These are phyloP conservation scores for Nematodospora anomalae DNA, from an alignment of 1,139 yeast genomes.

Conservation along the genomic window DNA sequence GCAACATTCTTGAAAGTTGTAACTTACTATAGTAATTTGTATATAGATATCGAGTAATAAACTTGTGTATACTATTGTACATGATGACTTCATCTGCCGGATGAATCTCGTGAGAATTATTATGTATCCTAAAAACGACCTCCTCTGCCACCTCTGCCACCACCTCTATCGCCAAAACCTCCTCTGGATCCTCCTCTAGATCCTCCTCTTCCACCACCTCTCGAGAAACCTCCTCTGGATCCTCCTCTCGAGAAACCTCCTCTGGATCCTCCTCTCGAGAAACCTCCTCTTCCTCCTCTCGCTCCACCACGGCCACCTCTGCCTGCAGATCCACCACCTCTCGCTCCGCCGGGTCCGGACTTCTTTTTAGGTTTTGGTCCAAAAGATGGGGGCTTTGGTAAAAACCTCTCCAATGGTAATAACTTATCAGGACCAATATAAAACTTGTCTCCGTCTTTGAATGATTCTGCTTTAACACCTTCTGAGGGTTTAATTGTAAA, in stretches of 20 bases:
- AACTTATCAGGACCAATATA: constrained; percentile 94
- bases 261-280: constrained; percentile 39
- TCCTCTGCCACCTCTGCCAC: constrained; percentile 16
- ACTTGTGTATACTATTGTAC: not conserved
- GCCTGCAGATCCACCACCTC: constrained; percentile 26
- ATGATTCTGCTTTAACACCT: constrained; percentile 92
- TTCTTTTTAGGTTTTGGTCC: constrained; percentile 82
- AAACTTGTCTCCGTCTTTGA: constrained; percentile 94
- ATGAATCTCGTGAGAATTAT: constrained; percentile 14
- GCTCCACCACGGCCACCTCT: constrained; percentile 43
- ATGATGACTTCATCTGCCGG: not conserved
- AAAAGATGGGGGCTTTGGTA: constrained; percentile 82
- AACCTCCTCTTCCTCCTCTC: constrained; percentile 42
- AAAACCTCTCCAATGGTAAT: constrained; percentile 91
- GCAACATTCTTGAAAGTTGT: constrained; percentile 35
- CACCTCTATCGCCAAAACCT: constrained; percentile 48
- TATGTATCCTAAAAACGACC: constrained; percentile 21
- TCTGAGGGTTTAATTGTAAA: constrained; percentile 95
- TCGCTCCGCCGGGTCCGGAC: constrained; percentile 45
- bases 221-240: constrained; percentile 31
- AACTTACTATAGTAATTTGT: constrained; percentile 13
- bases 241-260: constrained; percentile 32
- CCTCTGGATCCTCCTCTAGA: constrained; percentile 37
- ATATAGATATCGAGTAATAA: not conserved
- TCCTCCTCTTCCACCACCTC: constrained; percentile 26